Evolutionary conservation across 2,329 filamentous ascomycete species (phyloP).

Genomic region (Daldinia sp.): DNA sequence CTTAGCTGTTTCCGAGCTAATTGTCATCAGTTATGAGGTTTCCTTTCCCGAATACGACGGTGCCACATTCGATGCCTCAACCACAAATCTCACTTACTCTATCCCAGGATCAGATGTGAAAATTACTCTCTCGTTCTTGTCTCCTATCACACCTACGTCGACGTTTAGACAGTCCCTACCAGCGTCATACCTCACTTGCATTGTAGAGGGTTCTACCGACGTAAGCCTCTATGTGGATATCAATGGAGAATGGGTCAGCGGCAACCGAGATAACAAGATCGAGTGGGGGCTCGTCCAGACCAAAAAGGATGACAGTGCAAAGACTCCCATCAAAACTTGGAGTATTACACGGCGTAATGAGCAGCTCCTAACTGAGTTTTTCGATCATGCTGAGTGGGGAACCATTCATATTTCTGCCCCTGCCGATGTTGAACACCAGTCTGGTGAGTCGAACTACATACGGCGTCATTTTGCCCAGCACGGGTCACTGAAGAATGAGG

Average conservation of each 20-base stretch:
- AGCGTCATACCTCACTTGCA: constrained; percentile 81
- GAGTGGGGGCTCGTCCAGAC: constrained; percentile 73
- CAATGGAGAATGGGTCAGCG: constrained; percentile 86
- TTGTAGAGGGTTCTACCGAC: constrained; percentile 74
- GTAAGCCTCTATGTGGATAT: constrained; percentile 75
- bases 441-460: constrained; percentile 74
- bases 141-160: constrained; percentile 83
- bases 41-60: constrained; percentile 59
- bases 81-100: constrained; percentile 63
- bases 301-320: constrained; percentile 49
- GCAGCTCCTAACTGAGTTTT: constrained; percentile 78
- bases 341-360: constrained; percentile 70
- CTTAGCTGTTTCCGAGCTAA: constrained; percentile 9
- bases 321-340: constrained; percentile 71
- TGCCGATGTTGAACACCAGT: constrained; percentile 74
- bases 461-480: constrained; percentile 77
- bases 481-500: constrained; percentile 73
- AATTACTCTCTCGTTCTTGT: constrained; percentile 70
- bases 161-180: constrained; percentile 84
- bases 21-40: constrained; percentile 53
- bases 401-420: constrained; percentile 82
- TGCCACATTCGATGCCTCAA: constrained; percentile 62
- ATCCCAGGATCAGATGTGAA: constrained; percentile 52
- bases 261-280: constrained; percentile 75
- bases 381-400: constrained; percentile 86